Evolutionary conservation across 2,329 filamentous ascomycete genomes (phyloP).

Genomic region (Colletotrichum ledebouriae): DNA sequence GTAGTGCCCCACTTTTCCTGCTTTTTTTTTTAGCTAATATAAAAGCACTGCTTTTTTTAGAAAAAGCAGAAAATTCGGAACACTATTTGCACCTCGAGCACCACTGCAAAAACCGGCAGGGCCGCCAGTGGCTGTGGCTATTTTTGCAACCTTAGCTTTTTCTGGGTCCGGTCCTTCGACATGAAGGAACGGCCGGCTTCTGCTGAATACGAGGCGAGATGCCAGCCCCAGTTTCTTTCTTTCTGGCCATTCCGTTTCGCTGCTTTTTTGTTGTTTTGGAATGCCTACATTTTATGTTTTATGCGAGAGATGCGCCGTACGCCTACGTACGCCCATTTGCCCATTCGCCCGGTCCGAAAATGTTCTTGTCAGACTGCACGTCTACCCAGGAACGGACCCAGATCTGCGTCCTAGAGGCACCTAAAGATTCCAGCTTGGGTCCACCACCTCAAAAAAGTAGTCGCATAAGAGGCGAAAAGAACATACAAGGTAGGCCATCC

Average conservation of each 20-base stretch:
- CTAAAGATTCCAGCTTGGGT: conserved; percentile 16
- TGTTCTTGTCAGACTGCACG: not conserved
- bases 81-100: too few relatives aligned
- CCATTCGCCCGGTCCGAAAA: not conserved
- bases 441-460: not conserved
- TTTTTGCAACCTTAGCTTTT: conserved; percentile 30
- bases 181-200: conserved; percentile 1
- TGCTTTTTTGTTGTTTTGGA: not conserved
- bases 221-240: not conserved
- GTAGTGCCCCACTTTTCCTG: too few relatives aligned
- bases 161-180: not conserved
- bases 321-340: not conserved
- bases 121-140: conserved; percentile 41
- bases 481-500: not conserved
- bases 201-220: conserved; percentile 36
- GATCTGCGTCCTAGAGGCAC: conserved; percentile 12
- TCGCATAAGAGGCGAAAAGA: not conserved
- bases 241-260: not conserved
- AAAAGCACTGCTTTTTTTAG: too few relatives aligned
- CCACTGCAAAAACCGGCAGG: conserved; percentile 26
- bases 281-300: not conserved
- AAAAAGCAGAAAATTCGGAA: too few relatives aligned
- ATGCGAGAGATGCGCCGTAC: not conserved
- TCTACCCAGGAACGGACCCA: not conserved
- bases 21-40: too few relatives aligned